Conservation (phyloP, 148 eudicot species). For the Persicaria tinctoria region DNA sequence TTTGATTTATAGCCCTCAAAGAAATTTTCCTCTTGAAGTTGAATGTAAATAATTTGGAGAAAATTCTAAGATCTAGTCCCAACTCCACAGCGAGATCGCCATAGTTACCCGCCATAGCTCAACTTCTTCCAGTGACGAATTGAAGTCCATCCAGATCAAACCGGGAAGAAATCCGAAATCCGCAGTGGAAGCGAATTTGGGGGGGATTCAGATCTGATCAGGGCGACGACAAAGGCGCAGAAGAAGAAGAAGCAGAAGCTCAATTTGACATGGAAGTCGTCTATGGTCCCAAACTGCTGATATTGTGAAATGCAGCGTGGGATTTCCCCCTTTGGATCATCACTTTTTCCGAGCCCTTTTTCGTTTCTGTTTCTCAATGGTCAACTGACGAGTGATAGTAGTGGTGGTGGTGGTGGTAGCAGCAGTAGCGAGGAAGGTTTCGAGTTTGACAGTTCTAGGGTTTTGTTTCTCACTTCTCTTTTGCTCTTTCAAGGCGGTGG, state of each 20-base stretch:
- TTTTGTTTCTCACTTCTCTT: constrained; percentile 58
- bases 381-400: constrained; percentile 6
- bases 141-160: not conserved
- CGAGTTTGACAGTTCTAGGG: constrained; percentile 64
- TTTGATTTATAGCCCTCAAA: too few relatives aligned
- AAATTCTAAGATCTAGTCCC: too few relatives aligned
- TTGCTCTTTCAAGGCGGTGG: constrained; percentile 51
- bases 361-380: constrained; percentile 6
- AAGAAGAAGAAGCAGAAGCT: not conserved
- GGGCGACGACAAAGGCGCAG: not conserved
- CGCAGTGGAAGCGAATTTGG: not conserved
- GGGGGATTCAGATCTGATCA: constrained; percentile 8
- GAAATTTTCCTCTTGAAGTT: too few relatives aligned
- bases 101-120: constrained; percentile 8
- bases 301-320: constrained; percentile 10
- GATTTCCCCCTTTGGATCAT: constrained; percentile 10
- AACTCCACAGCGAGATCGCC: not conserved
- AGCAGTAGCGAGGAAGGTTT: constrained; percentile 32
- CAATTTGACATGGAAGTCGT: constrained; percentile 4
- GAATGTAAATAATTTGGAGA: too few relatives aligned
- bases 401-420: not conserved
- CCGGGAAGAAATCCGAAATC: not conserved
- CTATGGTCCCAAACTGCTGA: constrained; percentile 1
- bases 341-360: not conserved
- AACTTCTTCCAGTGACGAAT: not conserved